These are phyloP conservation scores for Scopulariopsis brevicaulis DNA, from an alignment of 2,329 filamentous ascomycete species.

Conservation along the genomic window DNA sequence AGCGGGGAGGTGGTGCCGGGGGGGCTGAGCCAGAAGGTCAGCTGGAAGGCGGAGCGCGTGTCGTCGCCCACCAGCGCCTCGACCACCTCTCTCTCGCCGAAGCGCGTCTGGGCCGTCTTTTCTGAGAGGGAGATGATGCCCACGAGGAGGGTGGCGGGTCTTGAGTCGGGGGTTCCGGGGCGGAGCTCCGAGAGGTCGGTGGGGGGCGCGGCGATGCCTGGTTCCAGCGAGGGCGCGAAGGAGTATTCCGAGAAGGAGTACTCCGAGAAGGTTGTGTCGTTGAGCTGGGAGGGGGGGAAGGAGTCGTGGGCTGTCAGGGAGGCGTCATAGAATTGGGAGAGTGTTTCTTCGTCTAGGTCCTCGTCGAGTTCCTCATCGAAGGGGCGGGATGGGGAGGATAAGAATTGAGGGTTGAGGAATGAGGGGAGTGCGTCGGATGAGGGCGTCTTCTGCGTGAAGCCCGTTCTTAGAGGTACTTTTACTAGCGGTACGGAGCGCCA, in stretches of 20 bases:
- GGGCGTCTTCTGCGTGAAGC: conserved; percentile 8
- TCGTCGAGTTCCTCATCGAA: conserved; percentile 9
- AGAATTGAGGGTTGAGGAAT: conserved; percentile 31
- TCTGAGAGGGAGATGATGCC: conserved; percentile 62
- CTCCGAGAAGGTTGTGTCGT: conserved; percentile 7
- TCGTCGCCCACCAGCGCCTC: conserved; percentile 80
- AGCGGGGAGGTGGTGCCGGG: conserved; percentile 15
- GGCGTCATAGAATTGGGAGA: conserved; percentile 65
- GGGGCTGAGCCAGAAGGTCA: conserved; percentile 70
- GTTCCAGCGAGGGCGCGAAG: conserved; percentile 20
- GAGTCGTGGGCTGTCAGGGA: conserved; percentile 35
- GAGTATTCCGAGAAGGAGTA: conserved; percentile 23
- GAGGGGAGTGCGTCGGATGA: conserved; percentile 24
- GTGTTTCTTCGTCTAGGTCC: conserved; percentile 21
- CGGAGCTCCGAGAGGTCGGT: conserved; percentile 13
- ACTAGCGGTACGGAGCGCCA: conserved; percentile 5
- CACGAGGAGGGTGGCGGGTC: conserved; percentile 73
- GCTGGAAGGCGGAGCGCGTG: conserved; percentile 65
- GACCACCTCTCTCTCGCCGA: conserved; percentile 54
- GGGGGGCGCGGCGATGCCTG: conserved; percentile 11
- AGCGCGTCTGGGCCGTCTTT: conserved; percentile 56
- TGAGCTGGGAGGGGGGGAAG: not conserved
- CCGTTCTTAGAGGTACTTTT: not conserved
- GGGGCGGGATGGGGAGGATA: conserved; percentile 10
- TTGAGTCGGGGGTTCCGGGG: conserved; percentile 45